Base-by-base conservation (phyloP, 2,329 filamentous ascomycete species). In the Fusarium compactum region DNA sequence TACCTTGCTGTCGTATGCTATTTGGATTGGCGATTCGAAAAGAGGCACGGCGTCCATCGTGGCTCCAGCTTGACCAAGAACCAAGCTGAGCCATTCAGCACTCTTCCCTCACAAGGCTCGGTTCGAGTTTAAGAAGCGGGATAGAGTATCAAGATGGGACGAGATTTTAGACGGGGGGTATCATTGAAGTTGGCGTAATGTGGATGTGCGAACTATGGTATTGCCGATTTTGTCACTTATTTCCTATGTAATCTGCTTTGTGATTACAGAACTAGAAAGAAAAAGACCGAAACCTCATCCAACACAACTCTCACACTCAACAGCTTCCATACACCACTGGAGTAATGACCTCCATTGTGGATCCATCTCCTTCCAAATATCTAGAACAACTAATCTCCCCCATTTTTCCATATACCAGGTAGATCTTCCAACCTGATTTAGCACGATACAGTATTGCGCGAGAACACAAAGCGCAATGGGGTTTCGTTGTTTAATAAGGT, bases 151-250 rank as follows among this genome's bases (percentile, higher is more conserved):
- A 18, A 18, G 32, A 38, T 9, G 16, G 16, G 0, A 38, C 18
- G 9, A 4, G 16, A 16, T 18, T 38, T 38, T 6, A 18, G 16
- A 38, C 9, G 1, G 32, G 8, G 27, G 32, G 32, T 6, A 18
- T 18, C 9, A 18, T 38, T 3, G 32, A 38, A 38, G 32, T 34
- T 18, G n/a, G 46, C 16, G 18, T 25, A 32, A 18, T 18, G 29
- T 30, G 29, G 29, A 30, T 30, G 32, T 11, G 9, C 16, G 18
- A 10, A 38, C 16, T 38, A 18, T 38, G 9, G 9, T 38, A 38
- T 10, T 38, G 10, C 16, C 10, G 32, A 38, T 18, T 38, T 11
- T 38, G 16, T 18, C 7, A 38, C 9, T 82, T 44, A 74, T 84
- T 56, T 84, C 59, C 4, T 54, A n/a, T 24, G 15, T 69, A 44